Percentiles rank a stretch among this genome's conserved stretches.
Evolutionary conservation across 2,329 filamentous ascomycete genomes (phyloP).

Genomic region (Aspergillus brunneoviolaceus): DNA sequence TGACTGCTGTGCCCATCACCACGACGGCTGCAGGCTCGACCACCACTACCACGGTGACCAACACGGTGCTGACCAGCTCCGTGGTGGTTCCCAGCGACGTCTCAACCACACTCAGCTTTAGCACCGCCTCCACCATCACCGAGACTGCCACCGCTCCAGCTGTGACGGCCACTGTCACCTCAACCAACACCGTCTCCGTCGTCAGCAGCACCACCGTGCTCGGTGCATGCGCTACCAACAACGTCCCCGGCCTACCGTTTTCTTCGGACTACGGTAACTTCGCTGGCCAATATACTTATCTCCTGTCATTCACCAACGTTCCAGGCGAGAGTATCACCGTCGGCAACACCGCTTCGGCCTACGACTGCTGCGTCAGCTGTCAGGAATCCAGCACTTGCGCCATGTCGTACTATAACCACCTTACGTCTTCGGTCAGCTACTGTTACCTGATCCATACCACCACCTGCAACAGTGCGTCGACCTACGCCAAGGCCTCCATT

Average conservation of each 20-base stretch:
- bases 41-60: neutral
- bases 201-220: neutral
- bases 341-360: neutral
- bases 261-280: slow-evolving; percentile 1
- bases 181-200: neutral
- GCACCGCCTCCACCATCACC: slow-evolving; percentile 1
- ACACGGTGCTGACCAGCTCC: neutral
- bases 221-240: neutral
- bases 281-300: neutral
- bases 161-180: neutral
- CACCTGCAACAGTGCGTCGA: neutral
- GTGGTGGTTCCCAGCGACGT: neutral
- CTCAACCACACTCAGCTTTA: neutral
- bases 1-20: neutral
- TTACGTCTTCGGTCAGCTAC: neutral
- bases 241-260: neutral
- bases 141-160: neutral
- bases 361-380: slow-evolving; percentile 5
- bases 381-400: neutral
- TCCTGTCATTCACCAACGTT: neutral
- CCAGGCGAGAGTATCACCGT: neutral
- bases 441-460: neutral
- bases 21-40: neutral
- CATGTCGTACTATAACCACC: slow-evolving; percentile 1
- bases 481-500: neutral